Conservation (phyloP, 345 rosid genomes). For the Pseudoturritis turrita region DNA sequence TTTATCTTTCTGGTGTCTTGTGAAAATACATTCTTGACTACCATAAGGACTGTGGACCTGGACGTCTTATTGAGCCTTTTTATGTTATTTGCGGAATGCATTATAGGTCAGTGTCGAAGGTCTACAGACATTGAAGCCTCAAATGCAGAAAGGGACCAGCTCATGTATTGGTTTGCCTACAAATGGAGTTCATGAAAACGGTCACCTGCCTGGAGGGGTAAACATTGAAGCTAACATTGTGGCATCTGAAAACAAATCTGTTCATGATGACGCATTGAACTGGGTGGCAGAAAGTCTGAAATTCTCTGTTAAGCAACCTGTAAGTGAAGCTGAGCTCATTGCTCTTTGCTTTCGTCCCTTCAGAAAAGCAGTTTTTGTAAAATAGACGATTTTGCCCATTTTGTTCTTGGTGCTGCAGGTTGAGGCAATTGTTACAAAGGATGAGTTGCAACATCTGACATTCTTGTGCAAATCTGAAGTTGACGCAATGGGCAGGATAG, state of each 20-base stretch:
- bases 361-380: not conserved
- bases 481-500: slow-evolving; percentile 88
- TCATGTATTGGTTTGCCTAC: slow-evolving; percentile 24
- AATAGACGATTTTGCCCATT: not conserved
- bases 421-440: slow-evolving; percentile 81
- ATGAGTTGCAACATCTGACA: slow-evolving; percentile 82
- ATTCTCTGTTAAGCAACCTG: slow-evolving; percentile 91
- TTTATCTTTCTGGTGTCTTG: not conserved
- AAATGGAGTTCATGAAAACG: slow-evolving; percentile 59
- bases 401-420: slow-evolving; percentile 42
- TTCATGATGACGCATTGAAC: slow-evolving; percentile 44
- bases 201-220: slow-evolving; percentile 56
- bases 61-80: not conserved
- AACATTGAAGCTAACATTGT: slow-evolving; percentile 68
- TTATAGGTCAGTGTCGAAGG: slow-evolving; percentile 82
- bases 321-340: slow-evolving; percentile 35
- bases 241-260: slow-evolving; percentile 47
- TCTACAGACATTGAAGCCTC: slow-evolving; percentile 82
- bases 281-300: slow-evolving; percentile 85
- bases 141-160: slow-evolving; percentile 32
- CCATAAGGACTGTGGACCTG: not conserved
- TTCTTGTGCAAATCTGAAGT: slow-evolving; percentile 81
- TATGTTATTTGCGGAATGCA: not conserved
- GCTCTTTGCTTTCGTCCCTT: slow-evolving; percentile 9
- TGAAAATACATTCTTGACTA: slow-evolving; percentile 3